Base-by-base conservation (phyloP, 208 protist species). In the Trypanosoma congolense region DNA sequence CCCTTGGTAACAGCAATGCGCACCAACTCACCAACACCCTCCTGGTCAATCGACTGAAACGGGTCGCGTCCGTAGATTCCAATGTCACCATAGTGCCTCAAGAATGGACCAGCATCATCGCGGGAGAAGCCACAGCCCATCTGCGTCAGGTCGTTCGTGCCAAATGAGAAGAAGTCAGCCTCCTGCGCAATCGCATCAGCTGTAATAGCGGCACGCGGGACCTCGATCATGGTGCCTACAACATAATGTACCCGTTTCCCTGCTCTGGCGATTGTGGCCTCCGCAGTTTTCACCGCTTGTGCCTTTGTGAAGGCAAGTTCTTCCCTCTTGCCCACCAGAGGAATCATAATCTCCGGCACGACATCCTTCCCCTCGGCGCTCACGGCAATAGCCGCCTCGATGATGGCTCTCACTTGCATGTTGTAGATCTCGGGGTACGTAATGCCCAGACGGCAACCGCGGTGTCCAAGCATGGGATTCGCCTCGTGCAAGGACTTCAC, bases 81-180 rank as follows among this genome's bases (percentile, higher is more conserved):
- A 30, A 91, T 58, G n/a, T 96, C 75, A 61, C 87, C 60, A 68
- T 98, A 98, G 50, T 88, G 70, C 48, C 75, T 68, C 54, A 98
- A 72, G 90, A 98, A 98, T 42, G 78, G 75, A 22, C 73, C 89
- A 30, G 90, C 75, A 72, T 98, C 96, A 73, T 98, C 96, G 58
- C 96, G 87, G 8, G 95, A 98, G 75, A 96, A 97, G 58, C 93
- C 93, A 61, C 92, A 97, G 56, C 93, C 96, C 83, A 96, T 96
- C 77, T 98, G 96, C 42, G 96, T 98, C 40, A 98, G 77, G 57
- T 98, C 96, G 80, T 98, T 98, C 40, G 96, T 98, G 42, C 96
- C 95, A 69, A 98, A 97, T 28, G 92, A 97, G 69, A 98, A 97
- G 90, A 97, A 98, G 56, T 97, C 87, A 19, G 90, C 89, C 62